Evolutionary conservation across 2,329 filamentous ascomycete genomes (phyloP), one percentile per base, ranked within the genome.

Genomic region (Penicillium sclerotigenum): DNA sequence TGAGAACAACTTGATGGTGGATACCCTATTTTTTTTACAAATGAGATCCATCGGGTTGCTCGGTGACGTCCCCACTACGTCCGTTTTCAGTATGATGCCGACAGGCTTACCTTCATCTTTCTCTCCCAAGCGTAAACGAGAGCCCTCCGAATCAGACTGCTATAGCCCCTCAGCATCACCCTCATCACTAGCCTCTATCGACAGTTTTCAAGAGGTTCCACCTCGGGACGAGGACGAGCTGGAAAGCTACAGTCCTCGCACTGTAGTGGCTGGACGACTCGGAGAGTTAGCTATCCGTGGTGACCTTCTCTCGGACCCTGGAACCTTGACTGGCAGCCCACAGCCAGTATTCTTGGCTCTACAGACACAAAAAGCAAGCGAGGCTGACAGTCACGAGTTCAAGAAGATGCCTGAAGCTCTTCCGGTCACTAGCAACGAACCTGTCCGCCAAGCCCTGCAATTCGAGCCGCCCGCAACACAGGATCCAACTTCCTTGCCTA

Each of bases 271-370:
- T 51, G 71, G 74, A 53, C 70, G 69, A 52, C 68, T 79, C 45
- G 71, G 71, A 46, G 67, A 73, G 49, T 65, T 78, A 52, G 73
- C 75, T 43, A 70, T 78, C 53, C 68, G 70, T 33, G 71, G 68
- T 47, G 70, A 73, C 43, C 59, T 57, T 47, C 24, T 59, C 14
- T 54, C 59, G n/a, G 63, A 62, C 42, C 47, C 60, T 18, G 56
- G 57, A 50, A 38, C 48, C 34, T 58, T 56, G 43, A 60, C 57
- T 54, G 43, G 41, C 51, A 47, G 60, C 36, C 50, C 54, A 18
- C 47, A 56, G 38, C 58, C 59, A 46, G 43, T 47, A 42, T 42
- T 55, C 20, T 22, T 50, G 41, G 43, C 54, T 29, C 46, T 33
- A 34, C 51, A 57, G 41, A 40, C 50, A 8, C 62, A 61, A 45